Evolutionary conservation across 148 eudicot genomes (phyloP).

Genomic region (Camellia lanceoleosa): DNA sequence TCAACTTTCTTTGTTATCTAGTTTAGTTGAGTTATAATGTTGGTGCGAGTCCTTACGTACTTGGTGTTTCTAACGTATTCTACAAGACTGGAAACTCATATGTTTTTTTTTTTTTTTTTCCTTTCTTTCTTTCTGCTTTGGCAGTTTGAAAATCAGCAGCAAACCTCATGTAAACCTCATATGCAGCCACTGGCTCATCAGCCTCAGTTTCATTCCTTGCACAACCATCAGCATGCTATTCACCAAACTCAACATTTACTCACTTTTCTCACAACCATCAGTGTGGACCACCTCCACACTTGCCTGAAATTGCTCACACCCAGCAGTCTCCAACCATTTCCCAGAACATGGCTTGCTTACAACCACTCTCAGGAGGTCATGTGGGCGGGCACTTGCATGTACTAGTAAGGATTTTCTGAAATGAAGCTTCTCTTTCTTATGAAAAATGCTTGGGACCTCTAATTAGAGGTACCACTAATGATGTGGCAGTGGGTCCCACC

Average conservation of each 20-base stretch:
- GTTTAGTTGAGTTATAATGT: not conserved
- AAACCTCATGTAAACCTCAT: constrained; percentile 61
- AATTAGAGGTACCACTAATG: too few species aligned
- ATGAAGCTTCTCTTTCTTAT: too few species aligned
- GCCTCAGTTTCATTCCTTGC: constrained; percentile 60
- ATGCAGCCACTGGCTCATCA: constrained; percentile 54
- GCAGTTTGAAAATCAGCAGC: constrained; percentile 53
- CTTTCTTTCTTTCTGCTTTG: constrained; percentile 4
- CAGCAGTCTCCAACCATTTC: constrained; percentile 55
- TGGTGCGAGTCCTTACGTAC: not conserved
- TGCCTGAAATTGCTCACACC: constrained; percentile 55
- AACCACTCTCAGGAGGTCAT: constrained; percentile 53
- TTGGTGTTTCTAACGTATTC: not conserved
- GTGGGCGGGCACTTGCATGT: constrained; percentile 60
- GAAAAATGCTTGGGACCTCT: too few species aligned
- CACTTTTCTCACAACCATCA: constrained; percentile 61
- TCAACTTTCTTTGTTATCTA: not conserved
- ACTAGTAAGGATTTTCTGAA: constrained; percentile 42
- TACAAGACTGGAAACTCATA: not conserved
- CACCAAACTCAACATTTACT: constrained; percentile 54
- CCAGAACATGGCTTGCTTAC: constrained; percentile 66
- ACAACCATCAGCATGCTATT: constrained; percentile 47
- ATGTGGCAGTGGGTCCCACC: too few species aligned
- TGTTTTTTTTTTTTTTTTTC: not conserved
- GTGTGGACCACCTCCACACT: constrained; percentile 60